Conservation (phyloP, 164 flowering plant genomes). For the Cinnamomum chago region DNA sequence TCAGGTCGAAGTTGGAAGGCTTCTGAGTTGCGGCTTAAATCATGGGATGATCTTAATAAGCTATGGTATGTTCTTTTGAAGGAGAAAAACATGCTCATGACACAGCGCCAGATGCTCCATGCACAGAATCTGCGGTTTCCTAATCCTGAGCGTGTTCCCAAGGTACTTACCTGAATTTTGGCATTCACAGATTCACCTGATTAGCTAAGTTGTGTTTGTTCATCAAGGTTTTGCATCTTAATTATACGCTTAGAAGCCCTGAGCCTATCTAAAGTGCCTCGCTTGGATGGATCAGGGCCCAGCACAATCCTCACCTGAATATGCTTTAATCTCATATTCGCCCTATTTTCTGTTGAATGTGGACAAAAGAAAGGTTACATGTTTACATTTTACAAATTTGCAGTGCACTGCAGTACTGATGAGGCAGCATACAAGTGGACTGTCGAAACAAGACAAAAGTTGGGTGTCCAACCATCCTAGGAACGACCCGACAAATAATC, state of each 20-base stretch:
- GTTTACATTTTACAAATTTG: no score
- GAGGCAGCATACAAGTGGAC: no score
- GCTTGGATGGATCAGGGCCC: background rate
- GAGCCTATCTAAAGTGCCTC: background rate
- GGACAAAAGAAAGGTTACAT: no score
- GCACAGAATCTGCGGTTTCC: slow-evolving; percentile 84
- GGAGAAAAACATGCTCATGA: slow-evolving; percentile 97
- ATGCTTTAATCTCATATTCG: background rate
- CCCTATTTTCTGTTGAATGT: background rate
- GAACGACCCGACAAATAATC: no score
- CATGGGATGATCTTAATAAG: slow-evolving; percentile 91
- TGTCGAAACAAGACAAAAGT: no score
- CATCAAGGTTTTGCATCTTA: background rate
- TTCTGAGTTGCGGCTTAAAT: slow-evolving; percentile 82
- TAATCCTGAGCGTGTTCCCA: slow-evolving; percentile 89
- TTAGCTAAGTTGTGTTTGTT: background rate
- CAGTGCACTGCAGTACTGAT: no score
- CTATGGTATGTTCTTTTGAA: slow-evolving; percentile 91
- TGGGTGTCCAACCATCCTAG: no score
- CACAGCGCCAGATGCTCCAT: slow-evolving; percentile 92
- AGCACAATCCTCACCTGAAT: background rate
- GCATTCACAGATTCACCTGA: background rate
- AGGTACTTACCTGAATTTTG: slow-evolving; percentile 37
- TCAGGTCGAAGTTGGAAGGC: slow-evolving; percentile 98
- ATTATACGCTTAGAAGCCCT: no score